phyloP scores from a whole-genome alignment of 176 grass and related monocot genomes.

The Coix lacrymajobi region DNA sequence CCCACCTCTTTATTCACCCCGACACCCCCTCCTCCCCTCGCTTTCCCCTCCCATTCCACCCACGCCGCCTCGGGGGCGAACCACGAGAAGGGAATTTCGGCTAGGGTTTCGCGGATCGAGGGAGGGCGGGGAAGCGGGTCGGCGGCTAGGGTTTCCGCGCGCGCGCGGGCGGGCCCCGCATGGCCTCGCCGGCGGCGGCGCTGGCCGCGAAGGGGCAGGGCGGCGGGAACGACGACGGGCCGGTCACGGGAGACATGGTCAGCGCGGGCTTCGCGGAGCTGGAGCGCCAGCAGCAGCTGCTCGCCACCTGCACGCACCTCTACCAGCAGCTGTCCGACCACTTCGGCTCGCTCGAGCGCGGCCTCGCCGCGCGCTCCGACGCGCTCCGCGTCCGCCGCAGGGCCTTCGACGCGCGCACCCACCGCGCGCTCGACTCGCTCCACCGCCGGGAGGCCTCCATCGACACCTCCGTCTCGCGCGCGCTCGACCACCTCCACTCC shows the following conservation, averaged over 20 bases:
- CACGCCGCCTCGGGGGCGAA: not conserved
- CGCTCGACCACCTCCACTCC: conserved; percentile 44
- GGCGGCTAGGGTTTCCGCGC: conserved; percentile 21
- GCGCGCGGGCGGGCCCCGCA: not conserved
- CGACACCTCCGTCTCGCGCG: conserved; percentile 47
- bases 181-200: conserved; percentile 23
- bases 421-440: conserved; percentile 42
- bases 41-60: not conserved
- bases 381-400: conserved; percentile 55
- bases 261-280: conserved; percentile 77
- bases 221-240: not conserved
- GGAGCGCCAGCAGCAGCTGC: conserved; percentile 82
- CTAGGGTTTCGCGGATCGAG: conserved; percentile 54
- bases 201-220: not conserved
- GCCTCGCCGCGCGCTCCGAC: conserved; percentile 52
- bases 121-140: accelerated
- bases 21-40: not conserved
- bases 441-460: conserved; percentile 52
- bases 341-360: conserved; percentile 74
- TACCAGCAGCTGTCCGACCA: conserved; percentile 88
- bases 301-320: conserved; percentile 73
- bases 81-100: not conserved
- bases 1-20: conserved; percentile 1
- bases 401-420: conserved; percentile 39
- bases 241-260: conserved; percentile 31